phyloP scores from a whole-genome alignment of 768 basidiomycete species.

The Suillus alpinus region DNA sequence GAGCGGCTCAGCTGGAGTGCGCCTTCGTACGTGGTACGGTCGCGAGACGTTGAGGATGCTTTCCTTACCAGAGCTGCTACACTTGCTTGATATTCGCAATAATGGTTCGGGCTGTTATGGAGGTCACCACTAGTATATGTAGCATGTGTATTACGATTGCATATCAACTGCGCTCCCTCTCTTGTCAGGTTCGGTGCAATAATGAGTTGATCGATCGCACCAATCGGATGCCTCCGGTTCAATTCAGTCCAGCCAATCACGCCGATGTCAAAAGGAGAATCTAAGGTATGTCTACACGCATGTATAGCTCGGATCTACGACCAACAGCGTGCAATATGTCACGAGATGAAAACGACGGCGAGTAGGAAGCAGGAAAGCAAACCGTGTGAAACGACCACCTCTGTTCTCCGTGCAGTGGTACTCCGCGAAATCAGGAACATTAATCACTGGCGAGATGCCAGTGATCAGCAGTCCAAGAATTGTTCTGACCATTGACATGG shows the following conservation, averaged over 20 bases:
- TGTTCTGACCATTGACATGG: neutral
- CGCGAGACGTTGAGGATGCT: conserved; percentile 15
- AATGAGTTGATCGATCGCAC: neutral
- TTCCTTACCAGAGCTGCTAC: conserved; percentile 36
- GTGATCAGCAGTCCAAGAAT: neutral
- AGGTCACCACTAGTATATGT: neutral
- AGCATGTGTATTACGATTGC: neutral
- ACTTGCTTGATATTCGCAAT: conserved; percentile 4
- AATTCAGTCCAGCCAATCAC: too few species aligned
- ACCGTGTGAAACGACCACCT: neutral
- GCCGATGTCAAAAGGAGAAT: neutral
- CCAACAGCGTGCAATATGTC: neutral
- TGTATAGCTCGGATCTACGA: neutral
- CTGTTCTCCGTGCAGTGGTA: neutral
- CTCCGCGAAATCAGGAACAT: too few species aligned
- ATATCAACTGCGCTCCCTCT: neutral
- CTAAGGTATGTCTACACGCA: neutral
- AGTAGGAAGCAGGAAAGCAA: neutral
- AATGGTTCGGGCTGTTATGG: neutral
- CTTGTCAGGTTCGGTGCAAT: neutral
- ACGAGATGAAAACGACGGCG: neutral
- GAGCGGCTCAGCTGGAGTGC: conserved; percentile 28
- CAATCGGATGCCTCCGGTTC: neutral
- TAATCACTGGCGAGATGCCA: too few species aligned
- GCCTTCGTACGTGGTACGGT: conserved; percentile 11